Conservation (phyloP, 768 basidiomycete species). For the Hydnomerulius pinastri region DNA sequence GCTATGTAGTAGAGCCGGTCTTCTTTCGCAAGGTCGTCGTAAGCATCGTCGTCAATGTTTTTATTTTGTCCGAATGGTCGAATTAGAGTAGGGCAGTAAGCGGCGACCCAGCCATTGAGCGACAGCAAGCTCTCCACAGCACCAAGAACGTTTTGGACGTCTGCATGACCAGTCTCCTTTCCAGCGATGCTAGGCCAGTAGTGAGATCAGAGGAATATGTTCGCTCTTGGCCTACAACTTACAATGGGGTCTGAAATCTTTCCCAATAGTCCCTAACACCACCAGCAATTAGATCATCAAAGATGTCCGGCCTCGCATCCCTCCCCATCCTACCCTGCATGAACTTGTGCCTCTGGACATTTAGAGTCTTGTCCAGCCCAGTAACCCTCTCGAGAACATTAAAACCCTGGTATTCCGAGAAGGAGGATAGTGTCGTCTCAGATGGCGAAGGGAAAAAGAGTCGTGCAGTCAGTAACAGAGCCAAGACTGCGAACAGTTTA, state of each 20-base stretch:
- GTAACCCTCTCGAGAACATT: conserved; percentile 68
- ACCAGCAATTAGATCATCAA: conserved; percentile 70
- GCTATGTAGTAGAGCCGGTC: conserved; percentile 93
- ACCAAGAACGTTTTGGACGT: conserved; percentile 84
- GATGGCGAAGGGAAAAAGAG: conserved; percentile 24
- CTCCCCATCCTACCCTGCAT: conserved; percentile 87
- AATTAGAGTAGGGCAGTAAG: conserved; percentile 87
- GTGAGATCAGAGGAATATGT: background rate
- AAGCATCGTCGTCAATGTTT: conserved; percentile 67
- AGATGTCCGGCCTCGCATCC: conserved; percentile 80
- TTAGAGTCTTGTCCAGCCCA: conserved; percentile 73
- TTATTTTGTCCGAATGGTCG: conserved; percentile 96
- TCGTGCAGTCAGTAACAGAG: conserved; percentile 21
- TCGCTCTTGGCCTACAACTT: conserved; percentile 31
- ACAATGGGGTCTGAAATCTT: conserved; percentile 91
- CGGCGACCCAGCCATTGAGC: conserved; percentile 97
- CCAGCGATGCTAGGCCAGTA: conserved; percentile 60
- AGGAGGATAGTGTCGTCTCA: conserved; percentile 13
- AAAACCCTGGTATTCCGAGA: conserved; percentile 52
- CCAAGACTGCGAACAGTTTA: conserved; percentile 14
- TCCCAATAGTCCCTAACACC: conserved; percentile 91
- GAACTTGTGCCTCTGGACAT: conserved; percentile 87
- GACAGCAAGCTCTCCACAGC: conserved; percentile 94
- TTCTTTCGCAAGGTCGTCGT: conserved; percentile 83
- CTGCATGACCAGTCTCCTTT: conserved; percentile 84